Conservation (phyloP, 1,139 yeast genomes). For the Suhomyces terraborum region DNA sequence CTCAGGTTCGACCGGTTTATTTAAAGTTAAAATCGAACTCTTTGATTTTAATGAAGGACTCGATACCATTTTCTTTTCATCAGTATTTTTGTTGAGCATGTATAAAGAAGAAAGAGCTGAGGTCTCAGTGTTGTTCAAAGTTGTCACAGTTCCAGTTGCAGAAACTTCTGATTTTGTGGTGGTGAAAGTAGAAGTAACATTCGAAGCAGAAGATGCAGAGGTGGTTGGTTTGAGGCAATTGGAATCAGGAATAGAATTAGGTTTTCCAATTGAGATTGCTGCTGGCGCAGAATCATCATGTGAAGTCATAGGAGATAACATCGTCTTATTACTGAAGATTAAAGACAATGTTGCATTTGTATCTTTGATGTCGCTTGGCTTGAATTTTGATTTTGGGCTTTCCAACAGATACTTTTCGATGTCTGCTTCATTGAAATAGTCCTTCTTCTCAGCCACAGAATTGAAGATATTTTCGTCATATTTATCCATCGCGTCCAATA, state of each 20-base stretch:
- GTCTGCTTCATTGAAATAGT: slow-evolving; percentile 15
- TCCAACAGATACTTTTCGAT: slow-evolving; percentile 14
- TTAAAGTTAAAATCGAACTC: slow-evolving; percentile 5
- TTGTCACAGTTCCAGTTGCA: slow-evolving; percentile 43
- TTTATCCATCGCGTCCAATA: slow-evolving; percentile 55
- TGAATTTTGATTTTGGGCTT: slow-evolving; percentile 6
- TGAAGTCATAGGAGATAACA: slow-evolving; percentile 19
- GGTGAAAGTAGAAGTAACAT: slow-evolving; percentile 22
- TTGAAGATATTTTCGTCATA: slow-evolving; percentile 60
- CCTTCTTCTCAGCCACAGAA: slow-evolving; percentile 22
- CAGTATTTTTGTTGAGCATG: slow-evolving; percentile 39
- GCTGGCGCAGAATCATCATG: slow-evolving; percentile 2
- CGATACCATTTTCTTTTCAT: slow-evolving; percentile 22
- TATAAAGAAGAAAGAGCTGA: slow-evolving; percentile 47
- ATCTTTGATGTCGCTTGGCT: slow-evolving; percentile 18
- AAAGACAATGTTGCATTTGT: slow-evolving; percentile 31
- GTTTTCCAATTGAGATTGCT: slow-evolving; percentile 3
- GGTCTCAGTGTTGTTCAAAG: slow-evolving; percentile 25
- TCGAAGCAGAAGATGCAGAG: neutral
- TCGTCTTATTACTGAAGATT: slow-evolving; percentile 25
- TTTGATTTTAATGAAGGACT: slow-evolving; percentile 9
- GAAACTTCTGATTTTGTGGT: slow-evolving; percentile 34
- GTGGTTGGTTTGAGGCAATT: neutral
- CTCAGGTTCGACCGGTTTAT: neutral
- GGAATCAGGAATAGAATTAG: neutral